Percentiles rank a stretch among this genome's conserved stretches.
Conservation (phyloP, 2,329 filamentous ascomycete species). For the Dactylellina sp. region DNA sequence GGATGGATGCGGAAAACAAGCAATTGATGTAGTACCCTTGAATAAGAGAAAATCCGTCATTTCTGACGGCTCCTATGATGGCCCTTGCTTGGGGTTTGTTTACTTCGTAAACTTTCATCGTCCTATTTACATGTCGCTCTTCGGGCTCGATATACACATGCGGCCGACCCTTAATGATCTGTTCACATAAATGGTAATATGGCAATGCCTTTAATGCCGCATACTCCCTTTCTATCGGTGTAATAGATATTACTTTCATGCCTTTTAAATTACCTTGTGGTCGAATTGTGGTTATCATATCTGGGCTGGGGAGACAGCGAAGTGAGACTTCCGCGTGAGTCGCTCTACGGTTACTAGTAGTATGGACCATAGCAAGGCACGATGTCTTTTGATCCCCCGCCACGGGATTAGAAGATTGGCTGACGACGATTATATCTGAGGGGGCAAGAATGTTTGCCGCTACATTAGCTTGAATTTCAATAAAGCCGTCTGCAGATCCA, state of each 20-base stretch:
- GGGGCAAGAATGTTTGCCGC: constrained; percentile 77
- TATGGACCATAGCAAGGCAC: constrained; percentile 86
- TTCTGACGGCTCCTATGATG: constrained; percentile 89
- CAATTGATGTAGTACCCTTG: constrained; percentile 74
- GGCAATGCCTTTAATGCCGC: constrained; percentile 89
- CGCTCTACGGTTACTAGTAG: constrained; percentile 79
- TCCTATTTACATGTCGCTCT: constrained; percentile 75
- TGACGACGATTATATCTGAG: constrained; percentile 87
- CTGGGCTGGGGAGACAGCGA: constrained; percentile 74
- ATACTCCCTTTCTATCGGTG: constrained; percentile 93
- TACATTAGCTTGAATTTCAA: constrained; percentile 89
- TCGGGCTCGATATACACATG: constrained; percentile 87
- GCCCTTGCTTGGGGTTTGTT: constrained; percentile 92
- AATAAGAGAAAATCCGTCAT: constrained; percentile 95
- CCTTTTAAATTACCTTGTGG: constrained; percentile 46
- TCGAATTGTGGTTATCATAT: constrained; percentile 34
- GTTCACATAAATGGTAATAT: constrained; percentile 95
- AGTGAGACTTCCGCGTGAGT: constrained; percentile 85
- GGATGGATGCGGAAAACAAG: constrained; percentile 32
- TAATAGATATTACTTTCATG: constrained; percentile 69
- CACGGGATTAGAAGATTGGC: constrained; percentile 78
- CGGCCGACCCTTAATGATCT: constrained; percentile 88
- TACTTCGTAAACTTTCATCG: constrained; percentile 81
- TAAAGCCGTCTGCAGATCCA: constrained; percentile 89
- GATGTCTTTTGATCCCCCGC: constrained; percentile 75